Conservation (phyloP, 1,284 basidiomycete species). For the Ceratorhiza oryzae-sativae region DNA sequence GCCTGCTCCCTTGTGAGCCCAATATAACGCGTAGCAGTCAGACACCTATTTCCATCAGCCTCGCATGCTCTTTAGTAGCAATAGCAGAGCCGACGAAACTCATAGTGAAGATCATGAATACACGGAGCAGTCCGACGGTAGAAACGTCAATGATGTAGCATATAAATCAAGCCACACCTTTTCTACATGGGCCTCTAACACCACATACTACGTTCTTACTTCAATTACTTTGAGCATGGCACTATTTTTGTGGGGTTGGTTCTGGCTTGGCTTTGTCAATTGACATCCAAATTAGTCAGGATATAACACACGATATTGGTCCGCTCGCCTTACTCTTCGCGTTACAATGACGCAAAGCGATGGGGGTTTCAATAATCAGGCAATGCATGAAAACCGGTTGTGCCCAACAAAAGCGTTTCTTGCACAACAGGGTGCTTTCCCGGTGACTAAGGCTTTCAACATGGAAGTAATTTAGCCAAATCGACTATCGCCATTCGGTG, state of each 20-base stretch:
- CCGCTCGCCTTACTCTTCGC: too few relatives aligned
- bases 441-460: background rate
- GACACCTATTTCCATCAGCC: background rate
- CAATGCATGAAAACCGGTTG: too few relatives aligned
- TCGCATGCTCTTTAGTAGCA: background rate
- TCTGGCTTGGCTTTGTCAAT: background rate
- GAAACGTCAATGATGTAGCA: background rate
- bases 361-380: too few relatives aligned
- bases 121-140: background rate
- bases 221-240: background rate
- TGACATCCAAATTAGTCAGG: too few relatives aligned
- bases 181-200: background rate
- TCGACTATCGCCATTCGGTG: background rate
- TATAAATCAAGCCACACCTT: background rate
- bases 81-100: background rate
- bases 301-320: too few relatives aligned
- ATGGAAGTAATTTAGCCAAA: conserved; percentile 6
- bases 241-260: background rate
- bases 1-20: background rate
- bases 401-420: too few relatives aligned
- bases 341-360: too few relatives aligned
- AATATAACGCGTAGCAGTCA: background rate
- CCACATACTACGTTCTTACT: background rate
- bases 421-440: background rate
- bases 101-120: background rate